These are phyloP conservation scores for Phylloporus rhodoxanthus DNA, from an alignment of 768 basidiomycete species.

Conservation along the genomic window DNA sequence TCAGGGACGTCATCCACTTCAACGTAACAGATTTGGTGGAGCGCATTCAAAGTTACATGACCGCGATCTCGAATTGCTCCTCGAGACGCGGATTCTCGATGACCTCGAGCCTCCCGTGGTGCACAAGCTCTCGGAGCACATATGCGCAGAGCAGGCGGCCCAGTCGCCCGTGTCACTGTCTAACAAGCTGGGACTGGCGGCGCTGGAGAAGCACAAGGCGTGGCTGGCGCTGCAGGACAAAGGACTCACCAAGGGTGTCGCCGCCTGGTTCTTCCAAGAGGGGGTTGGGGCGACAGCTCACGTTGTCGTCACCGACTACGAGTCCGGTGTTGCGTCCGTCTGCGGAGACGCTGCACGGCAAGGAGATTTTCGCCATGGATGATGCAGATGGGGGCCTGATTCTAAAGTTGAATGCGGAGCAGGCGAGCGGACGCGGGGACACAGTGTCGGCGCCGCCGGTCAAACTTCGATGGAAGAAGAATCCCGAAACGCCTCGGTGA, in stretches of 20 bases:
- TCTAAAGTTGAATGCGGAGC: conserved; percentile 17
- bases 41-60: conserved; percentile 73
- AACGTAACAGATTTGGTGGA: conserved; percentile 63
- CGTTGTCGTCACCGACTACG: conserved; percentile 3
- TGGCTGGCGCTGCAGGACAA: conserved; percentile 69
- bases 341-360: conserved; percentile 27
- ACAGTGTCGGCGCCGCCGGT: background rate
- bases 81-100: conserved; percentile 77
- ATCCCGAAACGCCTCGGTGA: conserved; percentile 45
- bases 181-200: conserved; percentile 42
- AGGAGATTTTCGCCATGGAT: conserved; percentile 85
- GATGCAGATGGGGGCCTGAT: conserved; percentile 45
- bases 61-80: conserved; percentile 81
- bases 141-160: conserved; percentile 51
- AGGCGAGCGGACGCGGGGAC: conserved; percentile 5
- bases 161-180: conserved; percentile 66
- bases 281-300: background rate
- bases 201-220: conserved; percentile 55
- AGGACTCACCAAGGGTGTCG: conserved; percentile 29
- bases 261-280: conserved; percentile 24
- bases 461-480: conserved; percentile 43
- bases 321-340: conserved; percentile 26
- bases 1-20: conserved; percentile 76
- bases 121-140: conserved; percentile 57
- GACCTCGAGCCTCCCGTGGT: conserved; percentile 62